Percentiles rank a stretch among this genome's conserved stretches.
These are phyloP conservation scores for Colletotrichum theobromicola DNA, from an alignment of 2,329 filamentous ascomycete genomes.

Conservation along the genomic window DNA sequence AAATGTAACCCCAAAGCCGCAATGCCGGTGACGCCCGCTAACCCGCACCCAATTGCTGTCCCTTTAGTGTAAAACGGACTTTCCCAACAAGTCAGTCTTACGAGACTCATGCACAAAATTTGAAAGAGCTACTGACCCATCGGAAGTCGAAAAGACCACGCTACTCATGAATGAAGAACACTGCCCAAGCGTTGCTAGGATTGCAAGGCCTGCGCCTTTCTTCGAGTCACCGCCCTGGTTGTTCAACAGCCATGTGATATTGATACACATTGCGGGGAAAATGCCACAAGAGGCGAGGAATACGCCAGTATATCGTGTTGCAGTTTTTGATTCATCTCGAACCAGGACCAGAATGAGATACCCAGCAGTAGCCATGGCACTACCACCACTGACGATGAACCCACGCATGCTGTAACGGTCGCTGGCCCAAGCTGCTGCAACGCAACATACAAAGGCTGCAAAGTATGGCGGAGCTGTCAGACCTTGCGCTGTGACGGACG, in stretches of 20 bases:
- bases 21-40: slow-evolving; percentile 19
- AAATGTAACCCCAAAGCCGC: slow-evolving; percentile 21
- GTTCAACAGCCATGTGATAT: slow-evolving; percentile 35
- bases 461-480: slow-evolving; percentile 46
- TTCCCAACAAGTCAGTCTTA: not conserved
- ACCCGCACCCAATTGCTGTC: slow-evolving; percentile 23
- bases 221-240: slow-evolving; percentile 35
- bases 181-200: slow-evolving; percentile 32
- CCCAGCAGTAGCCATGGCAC: slow-evolving; percentile 31
- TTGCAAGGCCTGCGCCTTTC: slow-evolving; percentile 28
- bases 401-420: slow-evolving; percentile 41
- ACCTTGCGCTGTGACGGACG: slow-evolving; percentile 42
- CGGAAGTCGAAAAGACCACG: slow-evolving; percentile 25
- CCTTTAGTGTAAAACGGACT: slow-evolving; percentile 24
- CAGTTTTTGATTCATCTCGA: not conserved
- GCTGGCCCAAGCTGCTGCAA: slow-evolving; percentile 34
- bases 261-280: slow-evolving; percentile 33
- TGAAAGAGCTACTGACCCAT: slow-evolving; percentile 22
- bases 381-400: slow-evolving; percentile 32
- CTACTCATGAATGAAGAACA: slow-evolving; percentile 33
- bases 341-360: slow-evolving; percentile 32
- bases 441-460: slow-evolving; percentile 37
- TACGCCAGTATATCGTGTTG: slow-evolving; percentile 37
- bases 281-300: slow-evolving; percentile 40
- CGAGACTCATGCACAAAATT: not conserved